Conservation (phyloP, 805 yeast species). For the Wickerhamiella spandovensis region DNA sequence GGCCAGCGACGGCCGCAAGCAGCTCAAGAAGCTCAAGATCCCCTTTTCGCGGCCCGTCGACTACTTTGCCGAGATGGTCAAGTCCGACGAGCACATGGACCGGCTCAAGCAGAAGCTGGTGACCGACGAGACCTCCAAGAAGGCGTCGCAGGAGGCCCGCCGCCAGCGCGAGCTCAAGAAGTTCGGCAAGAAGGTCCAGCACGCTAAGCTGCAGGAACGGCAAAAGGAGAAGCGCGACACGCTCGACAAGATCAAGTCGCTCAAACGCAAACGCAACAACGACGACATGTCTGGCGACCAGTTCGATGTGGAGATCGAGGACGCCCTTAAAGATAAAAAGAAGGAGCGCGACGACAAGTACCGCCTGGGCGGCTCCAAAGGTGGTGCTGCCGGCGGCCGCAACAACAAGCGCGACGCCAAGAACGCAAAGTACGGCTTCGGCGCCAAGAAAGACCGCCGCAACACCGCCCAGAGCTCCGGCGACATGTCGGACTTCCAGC, state of each 20-base stretch:
- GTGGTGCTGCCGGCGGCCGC: conserved; percentile 20
- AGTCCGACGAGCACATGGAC: conserved; percentile 97
- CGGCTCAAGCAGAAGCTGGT: conserved; percentile 70
- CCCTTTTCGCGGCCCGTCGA: conserved; percentile 90
- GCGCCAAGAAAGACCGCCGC: conserved; percentile 63
- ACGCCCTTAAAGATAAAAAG: conserved; percentile 54
- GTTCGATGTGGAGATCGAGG: conserved; percentile 87
- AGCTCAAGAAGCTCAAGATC: conserved; percentile 50
- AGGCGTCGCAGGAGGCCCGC: conserved; percentile 85
- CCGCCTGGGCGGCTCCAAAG: conserved; percentile 26
- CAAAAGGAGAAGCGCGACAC: conserved; percentile 87
- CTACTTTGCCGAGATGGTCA: conserved; percentile 97
- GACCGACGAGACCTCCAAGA: conserved; percentile 55
- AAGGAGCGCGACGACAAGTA: conserved; percentile 28
- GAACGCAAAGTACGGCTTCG: conserved; percentile 59
- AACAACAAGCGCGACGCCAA: conserved; percentile 58
- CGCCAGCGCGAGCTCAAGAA: conserved; percentile 90
- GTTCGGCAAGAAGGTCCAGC: conserved; percentile 94
- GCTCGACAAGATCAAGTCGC: conserved; percentile 75
- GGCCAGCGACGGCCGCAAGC: conserved; percentile 56
- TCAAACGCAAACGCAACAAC: conserved; percentile 75
- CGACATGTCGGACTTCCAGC: conserved; percentile 48
- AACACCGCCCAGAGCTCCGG: conserved; percentile 62
- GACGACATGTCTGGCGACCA: conserved; percentile 61
- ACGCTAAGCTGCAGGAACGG: conserved; percentile 84